Evolutionary conservation across 257 asterid genomes (phyloP).

Genomic region (Verbena officinalis): DNA sequence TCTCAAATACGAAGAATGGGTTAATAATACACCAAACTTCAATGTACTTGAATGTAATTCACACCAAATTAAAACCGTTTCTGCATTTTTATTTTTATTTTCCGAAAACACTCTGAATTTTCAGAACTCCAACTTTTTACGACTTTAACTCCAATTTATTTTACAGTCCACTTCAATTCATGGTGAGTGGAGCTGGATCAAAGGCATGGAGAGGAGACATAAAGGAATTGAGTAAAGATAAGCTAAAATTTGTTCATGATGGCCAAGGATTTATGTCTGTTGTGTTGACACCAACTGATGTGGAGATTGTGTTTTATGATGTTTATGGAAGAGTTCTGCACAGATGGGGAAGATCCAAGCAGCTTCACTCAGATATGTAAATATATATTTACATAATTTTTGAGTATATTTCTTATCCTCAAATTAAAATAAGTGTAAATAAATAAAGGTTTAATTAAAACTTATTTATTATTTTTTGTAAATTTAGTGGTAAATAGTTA

Average conservation of each 20-base stretch:
- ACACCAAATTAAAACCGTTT: too few species aligned
- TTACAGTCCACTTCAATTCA: conserved; percentile 67
- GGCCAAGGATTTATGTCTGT: conserved; percentile 96
- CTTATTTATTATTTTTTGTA: too few species aligned
- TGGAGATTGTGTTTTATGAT: conserved; percentile 56
- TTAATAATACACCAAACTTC: too few species aligned
- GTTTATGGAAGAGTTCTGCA: conserved; percentile 60
- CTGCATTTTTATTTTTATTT: too few species aligned
- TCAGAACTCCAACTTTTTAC: too few species aligned
- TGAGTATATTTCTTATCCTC: neutral
- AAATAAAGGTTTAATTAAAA: neutral
- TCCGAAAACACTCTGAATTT: too few species aligned
- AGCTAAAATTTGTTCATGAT: conserved; percentile 60
- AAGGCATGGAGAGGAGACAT: conserved; percentile 94
- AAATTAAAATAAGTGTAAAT: neutral
- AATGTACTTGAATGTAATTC: too few species aligned
- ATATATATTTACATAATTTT: neutral
- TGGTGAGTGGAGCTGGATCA: conserved; percentile 93
- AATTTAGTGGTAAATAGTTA: too few species aligned
- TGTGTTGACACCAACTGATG: conserved; percentile 41
- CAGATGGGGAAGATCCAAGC: conserved; percentile 57
- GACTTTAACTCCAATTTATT: too few species aligned
- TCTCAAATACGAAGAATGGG: too few species aligned
- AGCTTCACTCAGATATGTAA: conserved; percentile 48
- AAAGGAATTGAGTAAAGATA: conserved; percentile 34